Conservation (phyloP, 345 rosid species). For the Carallia brachiata region DNA sequence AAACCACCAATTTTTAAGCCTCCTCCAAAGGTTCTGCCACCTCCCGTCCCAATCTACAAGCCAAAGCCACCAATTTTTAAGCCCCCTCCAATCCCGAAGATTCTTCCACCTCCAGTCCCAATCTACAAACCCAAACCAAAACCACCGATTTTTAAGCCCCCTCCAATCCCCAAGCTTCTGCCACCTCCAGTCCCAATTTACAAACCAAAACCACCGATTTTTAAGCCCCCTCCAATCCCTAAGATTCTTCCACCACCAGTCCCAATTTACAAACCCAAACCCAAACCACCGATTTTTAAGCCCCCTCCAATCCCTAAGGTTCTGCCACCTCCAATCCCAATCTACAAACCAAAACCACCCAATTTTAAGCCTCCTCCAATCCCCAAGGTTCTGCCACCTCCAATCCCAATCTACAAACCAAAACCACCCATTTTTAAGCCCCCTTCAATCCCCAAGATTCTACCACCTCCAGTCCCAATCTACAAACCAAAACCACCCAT, state of each 20-base stretch:
- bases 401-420: slow-evolving; percentile 6
- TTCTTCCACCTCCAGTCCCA: slow-evolving; percentile 27
- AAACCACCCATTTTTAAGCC: not conserved
- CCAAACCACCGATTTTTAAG: not conserved
- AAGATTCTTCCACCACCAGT: slow-evolving; percentile 13
- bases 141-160: not conserved
- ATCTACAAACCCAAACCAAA: slow-evolving; percentile 15
- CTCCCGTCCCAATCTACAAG: slow-evolving; percentile 28
- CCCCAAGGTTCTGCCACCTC: slow-evolving; percentile 5
- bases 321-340: slow-evolving; percentile 11
- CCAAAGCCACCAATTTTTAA: not conserved
- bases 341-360: slow-evolving; percentile 17
- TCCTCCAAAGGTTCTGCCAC: slow-evolving; percentile 14
- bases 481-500: slow-evolving; percentile 13
- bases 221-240: not conserved
- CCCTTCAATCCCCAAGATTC: not conserved
- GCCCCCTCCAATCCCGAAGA: slow-evolving; percentile 12
- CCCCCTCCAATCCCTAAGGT: not conserved
- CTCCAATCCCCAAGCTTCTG: too few relatives aligned
- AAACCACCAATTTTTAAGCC: not conserved
- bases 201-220: slow-evolving; percentile 16
- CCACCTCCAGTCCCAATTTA: not conserved
- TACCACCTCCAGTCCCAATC: slow-evolving; percentile 26
- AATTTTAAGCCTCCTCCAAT: slow-evolving; percentile 12
- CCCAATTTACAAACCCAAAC: slow-evolving; percentile 23